A percentile compares a stretch with the other conserved stretches of the same genome.
Evolutionary conservation across 225 moss, liverwort and hornwort species (phyloP).

Genomic region (Physcomitrellopsis africana): DNA sequence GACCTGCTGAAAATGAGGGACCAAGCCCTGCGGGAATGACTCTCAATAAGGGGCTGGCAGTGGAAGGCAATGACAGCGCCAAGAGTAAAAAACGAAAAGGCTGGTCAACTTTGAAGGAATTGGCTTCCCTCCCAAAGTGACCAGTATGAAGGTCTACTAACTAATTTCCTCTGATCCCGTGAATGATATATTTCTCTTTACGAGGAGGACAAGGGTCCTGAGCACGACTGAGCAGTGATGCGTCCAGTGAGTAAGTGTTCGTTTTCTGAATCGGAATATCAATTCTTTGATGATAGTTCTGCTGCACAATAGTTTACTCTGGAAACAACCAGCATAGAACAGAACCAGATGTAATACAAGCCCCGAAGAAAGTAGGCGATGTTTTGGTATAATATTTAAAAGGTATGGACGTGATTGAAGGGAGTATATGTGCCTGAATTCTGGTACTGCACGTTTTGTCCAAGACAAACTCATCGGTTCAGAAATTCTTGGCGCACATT

Average conservation of each 20-base stretch:
- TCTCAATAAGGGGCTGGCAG: conserved; percentile 5
- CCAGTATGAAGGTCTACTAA: not conserved
- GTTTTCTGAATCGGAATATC: not conserved
- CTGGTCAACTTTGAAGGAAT: conserved; percentile 69
- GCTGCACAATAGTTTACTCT: not conserved
- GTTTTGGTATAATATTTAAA: not conserved
- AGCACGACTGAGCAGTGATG: not conserved
- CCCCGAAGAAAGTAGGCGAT: not conserved
- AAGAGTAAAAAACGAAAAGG: conserved; percentile 76
- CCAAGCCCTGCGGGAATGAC: conserved; percentile 21
- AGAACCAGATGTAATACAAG: conserved; percentile 6
- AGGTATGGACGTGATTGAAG: not conserved
- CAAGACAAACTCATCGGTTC: not conserved
- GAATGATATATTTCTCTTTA: not conserved
- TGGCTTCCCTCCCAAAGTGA: conserved; percentile 33
- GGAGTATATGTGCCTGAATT: not conserved
- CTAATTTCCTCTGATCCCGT: not conserved
- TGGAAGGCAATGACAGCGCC: conserved; percentile 30
- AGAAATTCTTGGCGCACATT: not conserved
- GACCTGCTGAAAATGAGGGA: conserved; percentile 19
- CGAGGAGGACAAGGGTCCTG: not conserved
- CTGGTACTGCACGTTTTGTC: not conserved
- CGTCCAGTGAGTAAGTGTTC: not conserved
- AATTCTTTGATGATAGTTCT: not conserved
- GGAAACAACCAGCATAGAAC: conserved; percentile 8